Percentiles rank a stretch among this genome's conserved stretches.
These are phyloP conservation scores for Dorcoceras hygrometricum DNA, from an alignment of 257 asterid species.

Conservation along the genomic window DNA sequence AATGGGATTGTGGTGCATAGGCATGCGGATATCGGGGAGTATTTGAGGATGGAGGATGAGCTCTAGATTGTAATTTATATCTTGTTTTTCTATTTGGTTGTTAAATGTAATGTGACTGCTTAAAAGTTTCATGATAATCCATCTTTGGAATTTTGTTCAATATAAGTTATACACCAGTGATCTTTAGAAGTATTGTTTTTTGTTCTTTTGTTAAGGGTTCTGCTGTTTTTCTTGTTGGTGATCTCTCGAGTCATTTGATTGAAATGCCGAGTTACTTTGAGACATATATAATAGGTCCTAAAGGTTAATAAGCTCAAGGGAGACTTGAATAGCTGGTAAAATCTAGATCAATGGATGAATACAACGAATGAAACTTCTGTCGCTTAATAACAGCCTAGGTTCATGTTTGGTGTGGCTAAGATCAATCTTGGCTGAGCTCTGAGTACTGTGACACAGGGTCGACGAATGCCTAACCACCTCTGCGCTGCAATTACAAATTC, in stretches of 20 bases:
- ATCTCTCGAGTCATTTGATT: neutral
- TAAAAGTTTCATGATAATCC: neutral
- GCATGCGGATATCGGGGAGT: conserved; percentile 86
- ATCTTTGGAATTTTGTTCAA: neutral
- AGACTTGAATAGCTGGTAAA: neutral
- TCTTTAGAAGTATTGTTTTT: too few relatives aligned
- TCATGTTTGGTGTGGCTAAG: neutral
- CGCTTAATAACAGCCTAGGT: neutral
- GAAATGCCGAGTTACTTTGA: neutral
- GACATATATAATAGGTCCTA: neutral
- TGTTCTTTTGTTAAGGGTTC: neutral
- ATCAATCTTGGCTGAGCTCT: neutral
- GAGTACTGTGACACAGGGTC: too few relatives aligned
- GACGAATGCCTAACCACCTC: neutral
- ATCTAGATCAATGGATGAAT: neutral
- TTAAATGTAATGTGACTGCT: neutral
- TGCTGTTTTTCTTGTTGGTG: neutral
- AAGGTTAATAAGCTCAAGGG: neutral
- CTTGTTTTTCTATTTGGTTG: conserved; percentile 2
- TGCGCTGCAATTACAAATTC: neutral
- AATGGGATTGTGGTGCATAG: conserved; percentile 79
- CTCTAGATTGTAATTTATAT: conserved; percentile 45
- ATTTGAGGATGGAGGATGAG: conserved; percentile 88
- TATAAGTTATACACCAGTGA: neutral
- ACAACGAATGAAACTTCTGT: neutral